A percentile compares a stretch with the other conserved stretches of the same genome.
phyloP scores from a whole-genome alignment of 306 rosid genomes.

The Trifolium pratense region DNA sequence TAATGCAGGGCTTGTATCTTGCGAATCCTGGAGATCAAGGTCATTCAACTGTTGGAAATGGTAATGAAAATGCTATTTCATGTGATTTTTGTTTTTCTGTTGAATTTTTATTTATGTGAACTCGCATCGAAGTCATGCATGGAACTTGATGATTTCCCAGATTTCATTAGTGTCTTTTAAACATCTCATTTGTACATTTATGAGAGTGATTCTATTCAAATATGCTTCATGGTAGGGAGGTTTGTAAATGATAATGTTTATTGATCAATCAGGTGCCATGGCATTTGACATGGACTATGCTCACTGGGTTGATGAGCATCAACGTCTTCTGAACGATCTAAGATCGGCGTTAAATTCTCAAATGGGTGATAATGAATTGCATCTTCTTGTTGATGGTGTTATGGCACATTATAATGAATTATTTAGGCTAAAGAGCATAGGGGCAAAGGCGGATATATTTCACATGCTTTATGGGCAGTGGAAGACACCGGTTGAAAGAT shows the following conservation, averaged over 20 bases:
- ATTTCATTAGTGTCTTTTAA: not conserved
- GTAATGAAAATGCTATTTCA: conserved; percentile 39
- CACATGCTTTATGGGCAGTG: conserved; percentile 83
- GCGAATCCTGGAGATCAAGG: conserved; percentile 56
- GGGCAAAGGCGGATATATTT: conserved; percentile 74
- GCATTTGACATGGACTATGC: conserved; percentile 77
- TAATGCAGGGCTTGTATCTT: conserved; percentile 57
- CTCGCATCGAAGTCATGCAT: not conserved
- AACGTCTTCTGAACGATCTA: conserved; percentile 62
- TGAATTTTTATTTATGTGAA: not conserved
- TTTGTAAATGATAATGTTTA: not conserved
- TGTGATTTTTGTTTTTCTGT: conserved; percentile 9
- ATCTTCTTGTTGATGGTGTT: conserved; percentile 69
- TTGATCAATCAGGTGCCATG: conserved; percentile 58
- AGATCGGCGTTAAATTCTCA: conserved; percentile 70
- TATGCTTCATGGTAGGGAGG: not conserved
- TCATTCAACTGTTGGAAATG: conserved; percentile 61
- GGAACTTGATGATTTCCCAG: not conserved
- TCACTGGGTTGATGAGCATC: conserved; percentile 86
- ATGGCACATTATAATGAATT: conserved; percentile 74
- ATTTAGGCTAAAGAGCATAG: conserved; percentile 73
- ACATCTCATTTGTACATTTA: not conserved
- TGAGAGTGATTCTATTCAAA: not conserved
- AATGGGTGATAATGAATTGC: conserved; percentile 69
- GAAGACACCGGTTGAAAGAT: conserved; percentile 82